Evolutionary conservation across 768 basidiomycete species (phyloP), one percentile per base, ranked within the genome.

Genomic region (Termitomyces heimii): DNA sequence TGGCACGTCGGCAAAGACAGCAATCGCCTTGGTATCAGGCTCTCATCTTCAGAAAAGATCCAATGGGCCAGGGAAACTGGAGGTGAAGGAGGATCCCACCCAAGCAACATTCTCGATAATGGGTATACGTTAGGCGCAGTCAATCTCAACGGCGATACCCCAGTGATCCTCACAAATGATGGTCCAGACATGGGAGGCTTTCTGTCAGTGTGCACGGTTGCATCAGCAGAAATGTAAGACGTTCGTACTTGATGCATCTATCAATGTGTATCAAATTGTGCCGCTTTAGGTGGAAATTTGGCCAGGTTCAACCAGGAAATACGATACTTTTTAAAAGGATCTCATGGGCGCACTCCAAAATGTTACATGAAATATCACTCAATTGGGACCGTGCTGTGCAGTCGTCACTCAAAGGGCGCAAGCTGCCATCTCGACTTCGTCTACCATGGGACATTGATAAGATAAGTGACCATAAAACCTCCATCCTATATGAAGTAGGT

Each of bases 81-180:
- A 13, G 85, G 85, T 0, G 80, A 86, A 58, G 87, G 86, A 2
- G 86, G 86, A 0, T 80, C 82, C 16, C 87, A 88, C 62, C 85
- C 85, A 0, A 81, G 80, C 40, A 88, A 88, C 59, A 83, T 86
- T 35, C 74, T 85, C 20, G 82, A 85, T 57, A 84, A 83, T 46
- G 82, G 78, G 4, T 85, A 86, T 60, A 77, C 78, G 0, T 64
- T 71, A 24, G 84, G 83, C 5, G 72, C 78, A 1, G 62, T 86
- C 57, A 86, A 86, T 61, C 56, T 86, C 53, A 88, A 88, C 61
- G 86, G 86, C 2, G 86, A 88, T 63, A 86, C 84, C 0, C 85
- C 87, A 0, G 83, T 87, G 2, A 79, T 86, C n/a, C 68, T 86
- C 51, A 76, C 77, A 4, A 75, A 77, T 28, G 86, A 86, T 63